Evolutionary conservation across 176 grass and related monocot genomes (phyloP).

Genomic region (Carex parvula): DNA sequence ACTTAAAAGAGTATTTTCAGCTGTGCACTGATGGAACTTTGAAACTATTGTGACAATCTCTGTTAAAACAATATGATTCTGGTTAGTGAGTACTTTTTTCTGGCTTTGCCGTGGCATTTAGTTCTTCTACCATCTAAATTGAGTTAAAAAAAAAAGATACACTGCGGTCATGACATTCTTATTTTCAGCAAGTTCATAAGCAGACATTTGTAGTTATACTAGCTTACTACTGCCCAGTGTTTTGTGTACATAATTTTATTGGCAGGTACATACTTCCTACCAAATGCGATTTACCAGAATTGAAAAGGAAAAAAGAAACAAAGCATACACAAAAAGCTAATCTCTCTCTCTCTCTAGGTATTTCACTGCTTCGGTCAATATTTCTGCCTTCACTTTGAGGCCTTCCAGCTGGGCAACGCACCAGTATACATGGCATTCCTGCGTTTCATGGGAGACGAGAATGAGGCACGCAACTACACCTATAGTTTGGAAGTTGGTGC

Average conservation of each 20-base stretch:
- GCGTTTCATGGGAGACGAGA: constrained; percentile 92
- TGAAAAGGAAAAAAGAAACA: background rate
- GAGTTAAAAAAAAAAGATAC: background rate
- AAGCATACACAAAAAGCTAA: background rate
- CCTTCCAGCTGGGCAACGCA: constrained; percentile 78
- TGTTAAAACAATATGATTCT: background rate
- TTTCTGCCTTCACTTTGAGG: constrained; percentile 91
- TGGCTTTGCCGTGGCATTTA: background rate
- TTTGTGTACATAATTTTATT: background rate
- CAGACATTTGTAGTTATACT: background rate
- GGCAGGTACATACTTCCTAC: no score
- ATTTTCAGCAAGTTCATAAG: background rate
- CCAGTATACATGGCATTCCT: constrained; percentile 90
- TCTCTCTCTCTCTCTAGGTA: constrained; percentile 36
- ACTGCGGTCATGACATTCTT: background rate
- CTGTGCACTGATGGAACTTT: no score
- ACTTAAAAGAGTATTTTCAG: background rate
- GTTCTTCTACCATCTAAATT: background rate
- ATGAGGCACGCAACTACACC: constrained; percentile 71
- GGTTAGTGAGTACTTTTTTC: background rate
- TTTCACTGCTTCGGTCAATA: constrained; percentile 90
- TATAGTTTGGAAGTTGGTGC: constrained; percentile 76
- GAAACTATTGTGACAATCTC: background rate
- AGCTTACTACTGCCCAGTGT: background rate
- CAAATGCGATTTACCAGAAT: background rate